Conservation (phyloP, 2,329 filamentous ascomycete genomes). For the Diaporthe batatas region DNA sequence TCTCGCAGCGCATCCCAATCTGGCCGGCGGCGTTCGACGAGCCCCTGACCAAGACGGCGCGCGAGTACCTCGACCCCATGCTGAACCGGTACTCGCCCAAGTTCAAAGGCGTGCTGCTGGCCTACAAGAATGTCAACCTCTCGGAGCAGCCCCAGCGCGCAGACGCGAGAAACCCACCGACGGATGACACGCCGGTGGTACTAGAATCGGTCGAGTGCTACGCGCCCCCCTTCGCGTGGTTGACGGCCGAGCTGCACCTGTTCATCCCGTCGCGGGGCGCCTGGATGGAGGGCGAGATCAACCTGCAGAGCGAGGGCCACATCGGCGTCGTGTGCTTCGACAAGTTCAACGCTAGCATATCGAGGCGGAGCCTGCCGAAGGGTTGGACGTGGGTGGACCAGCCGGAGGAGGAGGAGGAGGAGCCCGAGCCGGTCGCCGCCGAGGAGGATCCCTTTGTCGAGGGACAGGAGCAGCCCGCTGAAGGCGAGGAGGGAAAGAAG, state of each 20-base stretch:
- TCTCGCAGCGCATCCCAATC: conserved; percentile 84
- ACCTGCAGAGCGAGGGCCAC: conserved; percentile 89
- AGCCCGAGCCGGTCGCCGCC: conserved; percentile 42
- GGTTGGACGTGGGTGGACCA: conserved; percentile 85
- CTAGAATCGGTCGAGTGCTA: conserved; percentile 80
- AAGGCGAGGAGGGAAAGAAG: conserved; percentile 54
- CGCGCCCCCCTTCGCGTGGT: conserved; percentile 87
- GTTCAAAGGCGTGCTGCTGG: conserved; percentile 80
- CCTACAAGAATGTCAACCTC: conserved; percentile 77
- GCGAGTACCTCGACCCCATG: conserved; percentile 81
- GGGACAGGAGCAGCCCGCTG: conserved; percentile 49
- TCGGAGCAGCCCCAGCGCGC: conserved; percentile 69
- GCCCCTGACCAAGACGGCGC: conserved; percentile 77
- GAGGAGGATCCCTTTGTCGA: conserved; percentile 46
- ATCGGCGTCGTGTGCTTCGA: conserved; percentile 91
- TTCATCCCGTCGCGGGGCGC: conserved; percentile 82
- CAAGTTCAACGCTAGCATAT: conserved; percentile 91
- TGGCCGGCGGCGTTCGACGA: conserved; percentile 78
- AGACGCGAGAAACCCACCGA: conserved; percentile 57
- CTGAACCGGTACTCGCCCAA: conserved; percentile 82
- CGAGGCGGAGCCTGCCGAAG: conserved; percentile 78
- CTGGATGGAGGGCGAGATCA: conserved; percentile 83
- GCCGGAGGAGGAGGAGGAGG: conserved; percentile 53
- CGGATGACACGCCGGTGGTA: conserved; percentile 60
- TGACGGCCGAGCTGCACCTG: conserved; percentile 87